Percentiles rank a stretch among this genome's conserved stretches.
phyloP scores from a whole-genome alignment of 106 monocot species.

The Chionographis japonica region DNA sequence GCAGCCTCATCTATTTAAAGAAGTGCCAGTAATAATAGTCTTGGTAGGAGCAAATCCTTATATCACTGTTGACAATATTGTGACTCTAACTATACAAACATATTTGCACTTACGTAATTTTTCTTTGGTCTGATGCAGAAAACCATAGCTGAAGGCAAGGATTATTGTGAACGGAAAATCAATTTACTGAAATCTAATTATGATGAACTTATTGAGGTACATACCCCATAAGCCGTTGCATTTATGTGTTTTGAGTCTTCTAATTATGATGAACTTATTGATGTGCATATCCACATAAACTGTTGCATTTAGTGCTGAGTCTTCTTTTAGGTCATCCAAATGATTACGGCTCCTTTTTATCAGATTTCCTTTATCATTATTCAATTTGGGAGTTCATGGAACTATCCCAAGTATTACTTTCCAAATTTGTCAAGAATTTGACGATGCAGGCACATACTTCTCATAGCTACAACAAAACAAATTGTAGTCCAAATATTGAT shows the following conservation, averaged over 20 bases:
- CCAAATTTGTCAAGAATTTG: too few species aligned
- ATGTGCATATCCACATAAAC: conserved; percentile 35
- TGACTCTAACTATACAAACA: too few species aligned
- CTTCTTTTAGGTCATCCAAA: neutral
- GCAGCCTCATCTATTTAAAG: too few species aligned
- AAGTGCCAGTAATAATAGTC: neutral
- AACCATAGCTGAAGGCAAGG: conserved; percentile 85
- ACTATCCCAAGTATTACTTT: too few species aligned
- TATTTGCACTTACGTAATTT: neutral
- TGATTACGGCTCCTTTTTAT: neutral
- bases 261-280: conserved; percentile 86
- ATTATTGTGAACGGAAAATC: conserved; percentile 91
- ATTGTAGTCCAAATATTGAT: too few species aligned
- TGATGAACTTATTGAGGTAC: conserved; percentile 91
- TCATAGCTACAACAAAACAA: too few species aligned
- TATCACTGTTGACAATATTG: neutral
- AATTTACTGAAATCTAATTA: conserved; percentile 87
- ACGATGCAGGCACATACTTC: too few species aligned
- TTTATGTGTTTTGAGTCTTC: neutral
- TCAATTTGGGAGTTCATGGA: too few species aligned
- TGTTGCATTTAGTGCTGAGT: neutral
- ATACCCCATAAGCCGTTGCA: neutral
- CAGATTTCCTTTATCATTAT: too few species aligned
- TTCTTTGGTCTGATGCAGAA: conserved; percentile 48
- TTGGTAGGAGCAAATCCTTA: neutral